Percentiles rank a stretch among this genome's conserved stretches.
phyloP scores from a whole-genome alignment of 2,329 filamentous ascomycete species.

The Trichoderma pleuroti region DNA sequence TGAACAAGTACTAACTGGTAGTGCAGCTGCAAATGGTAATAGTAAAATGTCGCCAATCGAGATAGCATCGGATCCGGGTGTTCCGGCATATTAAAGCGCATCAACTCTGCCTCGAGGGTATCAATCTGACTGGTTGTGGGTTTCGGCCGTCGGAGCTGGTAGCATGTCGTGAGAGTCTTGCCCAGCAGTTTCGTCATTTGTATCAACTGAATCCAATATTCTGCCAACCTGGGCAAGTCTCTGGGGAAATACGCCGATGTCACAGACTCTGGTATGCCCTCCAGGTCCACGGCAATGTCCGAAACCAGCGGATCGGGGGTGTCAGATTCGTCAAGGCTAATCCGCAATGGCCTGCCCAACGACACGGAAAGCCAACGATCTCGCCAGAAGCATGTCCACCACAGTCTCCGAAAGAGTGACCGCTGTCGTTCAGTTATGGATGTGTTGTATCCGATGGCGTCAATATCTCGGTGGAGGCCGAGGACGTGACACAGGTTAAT shows the following conservation, averaged over 20 bases:
- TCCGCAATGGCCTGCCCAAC: neutral
- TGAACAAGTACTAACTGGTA: neutral
- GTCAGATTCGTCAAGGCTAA: conserved; percentile 8
- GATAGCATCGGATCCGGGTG: conserved; percentile 2
- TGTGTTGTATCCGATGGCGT: conserved; percentile 5
- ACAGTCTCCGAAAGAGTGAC: conserved; percentile 1
- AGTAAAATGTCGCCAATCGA: conserved; percentile 3
- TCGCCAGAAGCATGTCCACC: conserved; percentile 12
- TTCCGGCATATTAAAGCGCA: conserved; percentile 1
- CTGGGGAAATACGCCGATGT: neutral
- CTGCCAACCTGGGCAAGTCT: conserved; percentile 1
- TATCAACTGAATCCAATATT: conserved; percentile 8
- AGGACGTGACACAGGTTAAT: conserved; percentile 7
- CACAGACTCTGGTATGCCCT: conserved; percentile 5
- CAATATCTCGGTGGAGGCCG: conserved; percentile 7
- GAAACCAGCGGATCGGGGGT: conserved; percentile 6
- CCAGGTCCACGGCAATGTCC: conserved; percentile 3
- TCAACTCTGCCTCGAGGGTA: neutral
- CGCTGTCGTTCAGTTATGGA: conserved; percentile 9
- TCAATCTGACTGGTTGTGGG: conserved; percentile 1
- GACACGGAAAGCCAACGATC: conserved; percentile 4
- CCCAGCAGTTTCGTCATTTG: neutral
- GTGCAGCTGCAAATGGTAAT: conserved; percentile 10
- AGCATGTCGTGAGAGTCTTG: conserved; percentile 1
- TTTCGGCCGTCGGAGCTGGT: neutral